These are phyloP conservation scores for Ogataea paradorogensis DNA, from an alignment of 805 yeast species.

Conservation along the genomic window DNA sequence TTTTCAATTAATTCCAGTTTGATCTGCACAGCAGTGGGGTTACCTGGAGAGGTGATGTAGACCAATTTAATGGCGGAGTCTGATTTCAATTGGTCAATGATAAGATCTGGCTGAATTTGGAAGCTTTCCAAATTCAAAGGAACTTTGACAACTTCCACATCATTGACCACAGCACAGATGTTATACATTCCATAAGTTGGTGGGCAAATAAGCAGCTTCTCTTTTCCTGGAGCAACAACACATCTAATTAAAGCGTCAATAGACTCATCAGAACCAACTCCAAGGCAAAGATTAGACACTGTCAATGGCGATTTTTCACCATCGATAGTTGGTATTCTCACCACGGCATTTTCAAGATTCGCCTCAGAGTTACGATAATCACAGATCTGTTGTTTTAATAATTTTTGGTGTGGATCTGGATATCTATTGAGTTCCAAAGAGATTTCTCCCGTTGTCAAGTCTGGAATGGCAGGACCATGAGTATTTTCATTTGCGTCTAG, in stretches of 20 bases:
- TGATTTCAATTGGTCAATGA: conserved; percentile 46
- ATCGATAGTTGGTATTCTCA: conserved; percentile 20
- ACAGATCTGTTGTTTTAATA: conserved; percentile 68
- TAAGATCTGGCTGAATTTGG: conserved; percentile 55
- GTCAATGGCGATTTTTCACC: conserved; percentile 15
- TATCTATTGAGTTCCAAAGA: conserved; percentile 73
- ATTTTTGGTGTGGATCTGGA: conserved; percentile 94
- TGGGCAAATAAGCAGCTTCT: conserved; percentile 81
- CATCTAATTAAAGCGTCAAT: conserved; percentile 87
- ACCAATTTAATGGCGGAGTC: conserved; percentile 71
- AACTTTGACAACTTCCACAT: conserved; percentile 71
- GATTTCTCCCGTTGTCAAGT: conserved; percentile 43
- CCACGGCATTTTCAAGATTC: conserved; percentile 18
- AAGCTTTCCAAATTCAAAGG: conserved; percentile 69
- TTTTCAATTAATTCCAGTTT: conserved; percentile 46
- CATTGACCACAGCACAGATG: conserved; percentile 87
- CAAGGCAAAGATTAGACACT: conserved; percentile 77
- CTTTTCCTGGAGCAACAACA: conserved; percentile 76
- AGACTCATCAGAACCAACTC: conserved; percentile 97
- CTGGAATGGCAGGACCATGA: conserved; percentile 73
- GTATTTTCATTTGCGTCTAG: conserved; percentile 97
- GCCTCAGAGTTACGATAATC: conserved; percentile 63
- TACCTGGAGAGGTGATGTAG: conserved; percentile 93
- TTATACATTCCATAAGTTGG: conserved; percentile 98
- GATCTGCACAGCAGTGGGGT: conserved; percentile 81